These are phyloP conservation scores for Physaria fendleri DNA, from an alignment of 345 rosid genomes.

Conservation along the genomic window DNA sequence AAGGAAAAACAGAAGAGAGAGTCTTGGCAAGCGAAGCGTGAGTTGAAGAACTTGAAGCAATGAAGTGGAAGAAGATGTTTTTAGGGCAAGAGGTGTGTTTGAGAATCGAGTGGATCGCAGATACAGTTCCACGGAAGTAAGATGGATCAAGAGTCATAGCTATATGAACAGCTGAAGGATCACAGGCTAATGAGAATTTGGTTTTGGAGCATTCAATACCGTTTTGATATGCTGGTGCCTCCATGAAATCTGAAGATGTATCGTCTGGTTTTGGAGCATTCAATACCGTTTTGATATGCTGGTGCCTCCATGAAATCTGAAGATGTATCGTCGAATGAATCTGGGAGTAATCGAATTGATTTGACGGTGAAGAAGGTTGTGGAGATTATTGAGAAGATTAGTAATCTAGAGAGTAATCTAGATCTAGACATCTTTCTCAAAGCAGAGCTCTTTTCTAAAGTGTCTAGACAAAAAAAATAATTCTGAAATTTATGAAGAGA, in stretches of 20 bases:
- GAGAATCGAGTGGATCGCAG: conserved; percentile 68
- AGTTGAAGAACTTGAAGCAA: conserved; percentile 40
- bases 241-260: conserved; percentile 33
- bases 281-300: conserved; percentile 41
- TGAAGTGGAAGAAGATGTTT: conserved; percentile 63
- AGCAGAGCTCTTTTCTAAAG: background rate
- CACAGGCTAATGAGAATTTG: conserved; percentile 23
- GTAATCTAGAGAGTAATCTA: conserved; percentile 7
- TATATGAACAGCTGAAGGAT: conserved; percentile 48
- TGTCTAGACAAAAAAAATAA: background rate
- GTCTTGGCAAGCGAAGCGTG: background rate
- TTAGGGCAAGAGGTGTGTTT: conserved; percentile 75
- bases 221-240: conserved; percentile 63
- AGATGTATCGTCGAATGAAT: conserved; percentile 10
- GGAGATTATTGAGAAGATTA: conserved; percentile 14
- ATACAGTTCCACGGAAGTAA: conserved; percentile 69
- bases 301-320: conserved; percentile 56
- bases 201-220: conserved; percentile 34
- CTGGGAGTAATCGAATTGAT: conserved; percentile 35
- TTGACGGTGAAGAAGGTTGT: conserved; percentile 19
- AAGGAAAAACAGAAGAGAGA: conserved; percentile 49
- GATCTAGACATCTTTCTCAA: conserved; percentile 18
- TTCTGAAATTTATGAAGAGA: conserved; percentile 8
- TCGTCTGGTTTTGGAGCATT: conserved; percentile 41
- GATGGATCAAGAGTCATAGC: conserved; percentile 73